These are phyloP conservation scores for Camelina hispida DNA, from an alignment of 345 rosid genomes.

Conservation along the genomic window DNA sequence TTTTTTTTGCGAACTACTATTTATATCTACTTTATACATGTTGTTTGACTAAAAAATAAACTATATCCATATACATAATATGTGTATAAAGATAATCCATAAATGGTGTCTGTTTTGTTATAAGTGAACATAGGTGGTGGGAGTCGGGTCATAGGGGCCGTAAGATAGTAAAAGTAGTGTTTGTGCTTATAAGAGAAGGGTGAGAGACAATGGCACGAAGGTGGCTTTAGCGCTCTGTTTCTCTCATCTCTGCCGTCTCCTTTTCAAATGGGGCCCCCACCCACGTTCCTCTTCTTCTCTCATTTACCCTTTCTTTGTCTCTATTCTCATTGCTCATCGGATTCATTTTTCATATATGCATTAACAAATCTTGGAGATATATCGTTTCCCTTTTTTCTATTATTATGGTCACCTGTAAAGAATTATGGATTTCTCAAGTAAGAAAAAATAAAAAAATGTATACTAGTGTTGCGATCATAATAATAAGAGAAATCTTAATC, in stretches of 20 bases:
- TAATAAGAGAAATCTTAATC: background rate
- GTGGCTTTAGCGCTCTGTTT: slow-evolving; percentile 33
- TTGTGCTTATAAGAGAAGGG: background rate
- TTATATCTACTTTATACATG: too few relatives aligned
- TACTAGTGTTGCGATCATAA: background rate
- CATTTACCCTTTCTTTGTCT: slow-evolving; percentile 24
- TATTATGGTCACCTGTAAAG: background rate
- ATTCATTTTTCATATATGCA: background rate
- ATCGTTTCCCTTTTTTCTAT: too few relatives aligned
- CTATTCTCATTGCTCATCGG: slow-evolving; percentile 3
- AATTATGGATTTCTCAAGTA: too few relatives aligned
- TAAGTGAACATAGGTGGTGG: slow-evolving; percentile 8
- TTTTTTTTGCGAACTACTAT: too few relatives aligned
- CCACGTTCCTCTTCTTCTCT: slow-evolving; percentile 32
- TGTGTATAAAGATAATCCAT: background rate
- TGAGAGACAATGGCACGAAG: slow-evolving; percentile 37
- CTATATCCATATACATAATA: too few relatives aligned
- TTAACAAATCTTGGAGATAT: background rate
- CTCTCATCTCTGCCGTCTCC: slow-evolving; percentile 30
- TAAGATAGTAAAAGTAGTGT: slow-evolving; percentile 15
- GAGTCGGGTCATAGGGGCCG: slow-evolving; percentile 28
- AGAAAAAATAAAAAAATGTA: background rate
- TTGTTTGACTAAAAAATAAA: too few relatives aligned
- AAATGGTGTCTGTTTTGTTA: slow-evolving; percentile 15
- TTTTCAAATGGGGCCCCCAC: slow-evolving; percentile 34